A percentile compares a stretch with the other conserved stretches of the same genome.
phyloP scores from a whole-genome alignment of 176 grass and related monocot genomes.

The Zoysia pacifica region DNA sequence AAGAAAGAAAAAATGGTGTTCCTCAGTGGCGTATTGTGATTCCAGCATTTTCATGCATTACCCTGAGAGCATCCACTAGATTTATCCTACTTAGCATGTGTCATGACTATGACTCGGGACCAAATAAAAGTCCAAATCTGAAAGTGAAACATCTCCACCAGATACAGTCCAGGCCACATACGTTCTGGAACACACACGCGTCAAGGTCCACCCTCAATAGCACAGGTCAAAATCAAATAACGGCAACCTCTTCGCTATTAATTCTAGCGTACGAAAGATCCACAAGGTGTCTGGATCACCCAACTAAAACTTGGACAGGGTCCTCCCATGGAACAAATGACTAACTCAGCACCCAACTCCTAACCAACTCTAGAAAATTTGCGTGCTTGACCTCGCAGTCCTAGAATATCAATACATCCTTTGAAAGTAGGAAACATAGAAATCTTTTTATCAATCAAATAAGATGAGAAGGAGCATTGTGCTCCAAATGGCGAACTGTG shows the following conservation, averaged over 20 bases:
- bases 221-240: conserved; percentile 34
- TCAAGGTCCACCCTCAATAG: conserved; percentile 19
- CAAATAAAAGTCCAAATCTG: conserved; percentile 30
- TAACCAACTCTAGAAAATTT: conserved; percentile 1
- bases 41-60: neutral
- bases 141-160: conserved; percentile 23
- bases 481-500: conserved; percentile 13
- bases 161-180: conserved; percentile 32
- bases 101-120: conserved; percentile 28
- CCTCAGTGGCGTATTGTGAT: conserved; percentile 31
- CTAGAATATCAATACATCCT: conserved; percentile 1
- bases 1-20: conserved; percentile 10
- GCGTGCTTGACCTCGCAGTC: conserved; percentile 21
- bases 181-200: conserved; percentile 11
- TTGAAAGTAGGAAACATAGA: conserved; percentile 29
- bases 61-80: conserved; percentile 18
- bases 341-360: neutral
- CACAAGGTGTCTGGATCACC: conserved; percentile 19
- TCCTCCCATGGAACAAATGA: conserved; percentile 20
- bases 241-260: conserved; percentile 34
- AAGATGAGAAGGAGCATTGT: conserved; percentile 9
- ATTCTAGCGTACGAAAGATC: neutral
- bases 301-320: neutral
- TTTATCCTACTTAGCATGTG: conserved; percentile 11
- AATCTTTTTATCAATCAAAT: conserved; percentile 9